These are phyloP conservation scores for Liriodendron chinense DNA, from an alignment of 164 flowering plant species.

Conservation along the genomic window DNA sequence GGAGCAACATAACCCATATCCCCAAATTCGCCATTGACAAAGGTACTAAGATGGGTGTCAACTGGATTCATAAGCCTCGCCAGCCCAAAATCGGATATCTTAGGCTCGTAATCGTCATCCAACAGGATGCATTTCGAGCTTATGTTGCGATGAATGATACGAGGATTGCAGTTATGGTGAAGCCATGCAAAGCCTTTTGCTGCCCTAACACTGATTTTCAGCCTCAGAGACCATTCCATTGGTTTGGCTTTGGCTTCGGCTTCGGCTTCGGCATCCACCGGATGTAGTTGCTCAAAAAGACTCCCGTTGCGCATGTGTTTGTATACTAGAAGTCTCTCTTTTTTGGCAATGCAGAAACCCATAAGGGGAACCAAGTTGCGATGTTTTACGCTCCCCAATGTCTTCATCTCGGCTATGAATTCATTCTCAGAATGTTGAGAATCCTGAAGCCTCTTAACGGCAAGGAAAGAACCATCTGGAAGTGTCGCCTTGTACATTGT, in stretches of 20 bases:
- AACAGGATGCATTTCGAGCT: constrained; percentile 25
- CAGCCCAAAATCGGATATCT: constrained; percentile 23
- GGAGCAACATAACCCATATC: constrained; percentile 30
- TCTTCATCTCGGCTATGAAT: constrained; percentile 23
- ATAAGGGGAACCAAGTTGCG: constrained; percentile 25
- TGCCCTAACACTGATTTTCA: constrained; percentile 18
- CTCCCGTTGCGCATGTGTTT: constrained; percentile 32
- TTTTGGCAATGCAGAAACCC: constrained; percentile 34
- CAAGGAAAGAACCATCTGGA: constrained; percentile 21
- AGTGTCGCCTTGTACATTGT: constrained; percentile 24
- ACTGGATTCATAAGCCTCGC: constrained; percentile 30
- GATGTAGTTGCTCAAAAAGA: constrained; percentile 26
- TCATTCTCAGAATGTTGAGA: constrained; percentile 21
- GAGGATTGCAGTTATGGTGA: constrained; percentile 23
- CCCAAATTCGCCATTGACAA: constrained; percentile 24
- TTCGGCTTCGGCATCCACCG: not conserved
- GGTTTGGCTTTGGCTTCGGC: constrained; percentile 3
- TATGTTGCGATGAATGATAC: constrained; percentile 21
- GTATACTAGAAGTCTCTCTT: constrained; percentile 37
- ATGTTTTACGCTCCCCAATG: constrained; percentile 19
- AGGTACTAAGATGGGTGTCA: constrained; percentile 24
- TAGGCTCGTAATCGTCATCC: constrained; percentile 22
- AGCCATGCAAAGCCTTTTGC: constrained; percentile 30
- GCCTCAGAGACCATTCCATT: constrained; percentile 23
- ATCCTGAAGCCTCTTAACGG: constrained; percentile 24